Evolutionary conservation across 768 basidiomycete species (phyloP), one percentile per base, ranked within the genome.

Genomic region (Mycena crocata): DNA sequence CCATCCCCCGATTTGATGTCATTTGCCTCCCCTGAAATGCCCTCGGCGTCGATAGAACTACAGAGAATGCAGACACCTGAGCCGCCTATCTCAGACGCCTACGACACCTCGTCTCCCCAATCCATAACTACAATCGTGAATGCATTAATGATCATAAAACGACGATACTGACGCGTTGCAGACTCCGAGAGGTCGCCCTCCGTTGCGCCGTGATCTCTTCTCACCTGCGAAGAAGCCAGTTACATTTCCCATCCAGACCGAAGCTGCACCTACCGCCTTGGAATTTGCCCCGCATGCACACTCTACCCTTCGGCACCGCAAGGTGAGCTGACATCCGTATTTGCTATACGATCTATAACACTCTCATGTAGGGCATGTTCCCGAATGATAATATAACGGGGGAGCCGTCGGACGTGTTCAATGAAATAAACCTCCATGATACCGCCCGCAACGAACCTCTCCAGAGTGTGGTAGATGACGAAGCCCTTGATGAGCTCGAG

Each of bases 301-400:
- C 44, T 66, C 60, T 31, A 59, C 64, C 17, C 37, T 63, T n/a
- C 68, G 68, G 15, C 55, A 63, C 26, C 68, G 68, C 32, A 65
- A 62, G n/a, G 68, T 65, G 23, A 49, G 64, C 32, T 52, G 23
- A 23, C 10, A 14, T 39, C n/a, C 15, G 10, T 17, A 19, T 51
- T 50, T n/a, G 15, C 9, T n/a, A 13, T 30, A 42, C n/a, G 24
- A 26, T 45, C 49, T 30, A 39, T 24, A 15, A n/a, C 35, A 17
- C n/a, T 9, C 23, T 28, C 19, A n/a, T 2, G 0, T 31, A 67
- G 58, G 59, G 54, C 32, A 48, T 42, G 40, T 59, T 34, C 23
- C 48, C 40, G 39, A 64, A 60, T 35, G 58, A 69, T n/a, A 69
- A 59, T 31, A 64, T 64, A 7, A 56, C 58, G 17, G 52, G 64